Base-by-base conservation (phyloP, 1,284 basidiomycete species). In the Tylopilus orsonianus region DNA sequence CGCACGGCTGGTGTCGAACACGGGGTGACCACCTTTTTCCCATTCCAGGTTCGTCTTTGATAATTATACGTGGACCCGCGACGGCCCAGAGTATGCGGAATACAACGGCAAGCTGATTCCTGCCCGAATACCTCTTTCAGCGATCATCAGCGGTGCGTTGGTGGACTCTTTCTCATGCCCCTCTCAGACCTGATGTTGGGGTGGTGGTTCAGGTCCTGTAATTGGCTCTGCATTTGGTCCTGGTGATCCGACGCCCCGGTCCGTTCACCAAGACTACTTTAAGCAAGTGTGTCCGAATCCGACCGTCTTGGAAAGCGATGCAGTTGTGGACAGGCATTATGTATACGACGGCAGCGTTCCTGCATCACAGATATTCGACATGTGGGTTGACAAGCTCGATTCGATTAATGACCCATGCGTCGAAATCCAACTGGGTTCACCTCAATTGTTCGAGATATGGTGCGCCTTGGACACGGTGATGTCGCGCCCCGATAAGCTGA, bases 391-490 rank as follows among this genome's bases (percentile, higher is more conserved):
- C 14, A 62, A 65, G 29, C 59, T 80, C 30, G 57, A 60, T 12
- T 52, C 60, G 13, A 68, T 73, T 19, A 62, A 68, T 18, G 69
- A 76, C 29, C 64, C 64, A 3, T 80, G 78, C 50, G 65, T 80
- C 7, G 69, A 76, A 53, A 57, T 78, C 13, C 52, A 61, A 16
- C 48, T 55, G 6, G 57, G 55, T 23, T 64, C 67, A 1, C 38
- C 57, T 1, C 73, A 73, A 22, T 46, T 75, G 0, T 77, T 79
- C 44, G 69, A 75, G 36, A 71, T 76, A 45, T 74, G 71, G 76
- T 76, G 54, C 23, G 71, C 55, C 27, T 16, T 16, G 14, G n/a
- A 24, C 27, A n/a, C 13, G 41, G 7, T 22, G 38, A 18, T 30
- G 2, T 43, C n/a, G 29, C 26, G 3, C 9, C 16, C 1, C 20